Evolutionary conservation across 768 basidiomycete species (phyloP), one percentile per base, ranked within the genome.

Genomic region (Lactarius tabidus): DNA sequence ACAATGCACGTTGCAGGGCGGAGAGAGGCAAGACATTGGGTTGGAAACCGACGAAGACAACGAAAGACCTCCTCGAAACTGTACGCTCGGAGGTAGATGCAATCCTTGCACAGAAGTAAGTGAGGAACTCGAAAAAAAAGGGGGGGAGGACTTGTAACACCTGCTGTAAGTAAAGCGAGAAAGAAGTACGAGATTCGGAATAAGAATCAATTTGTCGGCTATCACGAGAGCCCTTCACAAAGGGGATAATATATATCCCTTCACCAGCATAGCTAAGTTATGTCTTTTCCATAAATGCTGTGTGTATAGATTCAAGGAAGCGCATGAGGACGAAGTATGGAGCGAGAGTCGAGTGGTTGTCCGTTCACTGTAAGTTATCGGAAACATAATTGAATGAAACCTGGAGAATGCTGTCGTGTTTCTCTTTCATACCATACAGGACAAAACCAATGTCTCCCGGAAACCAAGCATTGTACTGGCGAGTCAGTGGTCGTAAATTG

Each of bases 41-140:
- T 18, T 85, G 85, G 85, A 79, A 78, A 62, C 82, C 85, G 10
- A 77, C 67, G 63, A 78, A 78, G 69, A 79, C 74, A 15, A 82
- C 79, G 15, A 71, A 78, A 60, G 84, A 85, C 70, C 79, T 85
- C 75, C 68, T 85, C 14, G 74, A 72, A 41, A 82, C 80, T 67
- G 77, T 86, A 57, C 75, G 76, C 63, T 72, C 75, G 6, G 83
- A 85, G 71, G 77, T 82, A 1, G 77, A 78, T 62, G 70, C 68
- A 12, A 58, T 67, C 35, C 14, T 70, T 3, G 36, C 54, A 31
- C 43, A 56, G 18, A 51, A 60, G 12, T 7, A 36, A 10, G 36
- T 2, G 36, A 10, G 10, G n/a, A n/a, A n/a, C n/a, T n/a, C n/a
- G n/a, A n/a, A n/a, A n/a, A n/a, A n/a, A n/a, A n/a, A n/a, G n/a